Conservation (phyloP, 139 green algal genomes). For the Chlamydomonas applanata region DNA sequence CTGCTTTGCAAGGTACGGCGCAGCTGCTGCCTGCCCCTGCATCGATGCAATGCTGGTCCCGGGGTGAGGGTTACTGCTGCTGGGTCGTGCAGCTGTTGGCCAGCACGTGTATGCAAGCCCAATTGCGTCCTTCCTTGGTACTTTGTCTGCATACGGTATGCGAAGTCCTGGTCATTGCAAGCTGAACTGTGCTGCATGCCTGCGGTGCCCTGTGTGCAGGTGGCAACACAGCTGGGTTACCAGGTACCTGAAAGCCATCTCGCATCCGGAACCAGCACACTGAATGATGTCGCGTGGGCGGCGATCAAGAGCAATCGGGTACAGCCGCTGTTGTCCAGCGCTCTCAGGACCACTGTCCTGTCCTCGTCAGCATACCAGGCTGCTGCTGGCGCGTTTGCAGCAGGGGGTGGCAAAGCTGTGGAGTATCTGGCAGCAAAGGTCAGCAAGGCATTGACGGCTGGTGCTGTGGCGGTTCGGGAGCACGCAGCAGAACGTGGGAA, state of each 20-base stretch:
- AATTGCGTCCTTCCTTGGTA: too few relatives aligned
- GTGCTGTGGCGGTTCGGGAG: too few relatives aligned
- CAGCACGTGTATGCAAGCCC: too few relatives aligned
- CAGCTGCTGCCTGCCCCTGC: neutral
- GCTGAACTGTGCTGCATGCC: neutral
- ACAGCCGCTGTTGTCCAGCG: constrained; percentile 17
- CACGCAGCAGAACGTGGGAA: too few relatives aligned
- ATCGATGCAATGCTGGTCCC: neutral
- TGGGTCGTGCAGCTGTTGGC: too few relatives aligned
- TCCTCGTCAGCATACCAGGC: constrained; percentile 28
- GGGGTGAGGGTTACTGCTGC: too few relatives aligned
- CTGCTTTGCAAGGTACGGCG: constrained; percentile 17
- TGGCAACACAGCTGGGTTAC: constrained; percentile 2
- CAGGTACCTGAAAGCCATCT: neutral
- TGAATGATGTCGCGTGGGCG: constrained; percentile 29
- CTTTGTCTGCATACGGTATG: too few relatives aligned
- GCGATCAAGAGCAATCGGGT: neutral
- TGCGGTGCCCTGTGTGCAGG: neutral
- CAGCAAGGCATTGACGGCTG: constrained; percentile 25
- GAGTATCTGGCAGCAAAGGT: constrained; percentile 45
- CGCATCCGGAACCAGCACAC: neutral
- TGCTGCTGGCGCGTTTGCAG: constrained; percentile 33
- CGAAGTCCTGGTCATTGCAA: too few relatives aligned
- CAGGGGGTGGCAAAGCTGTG: constrained; percentile 34
- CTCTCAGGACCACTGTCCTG: constrained; percentile 26